phyloP scores from a whole-genome alignment of 345 rosid species.

The Aquilaria sinensis region DNA sequence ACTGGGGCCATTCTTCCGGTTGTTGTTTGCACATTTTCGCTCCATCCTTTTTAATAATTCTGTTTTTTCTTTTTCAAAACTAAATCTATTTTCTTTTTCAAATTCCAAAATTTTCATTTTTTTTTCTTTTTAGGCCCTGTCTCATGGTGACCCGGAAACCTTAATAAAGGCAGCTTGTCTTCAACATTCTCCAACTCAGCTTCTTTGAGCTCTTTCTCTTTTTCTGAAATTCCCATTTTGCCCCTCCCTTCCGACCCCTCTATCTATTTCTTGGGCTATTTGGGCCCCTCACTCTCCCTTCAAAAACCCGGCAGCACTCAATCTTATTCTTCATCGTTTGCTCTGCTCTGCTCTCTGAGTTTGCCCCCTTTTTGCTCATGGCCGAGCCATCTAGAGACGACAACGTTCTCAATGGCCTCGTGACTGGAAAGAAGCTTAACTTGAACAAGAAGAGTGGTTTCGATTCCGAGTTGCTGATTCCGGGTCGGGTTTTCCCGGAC shows the following conservation, averaged over 20 bases:
- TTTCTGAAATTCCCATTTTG: neutral
- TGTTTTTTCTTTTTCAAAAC: neutral
- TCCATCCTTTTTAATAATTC: neutral
- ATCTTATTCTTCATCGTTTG: neutral
- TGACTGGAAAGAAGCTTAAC: conserved; percentile 13
- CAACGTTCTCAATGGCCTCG: conserved; percentile 4
- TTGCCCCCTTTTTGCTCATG: conserved; percentile 20
- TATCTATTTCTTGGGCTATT: conserved; percentile 25
- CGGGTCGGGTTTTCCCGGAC: conserved; percentile 28
- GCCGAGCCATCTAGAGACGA: conserved; percentile 32
- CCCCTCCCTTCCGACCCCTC: neutral
- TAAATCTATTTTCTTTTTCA: conserved; percentile 1
- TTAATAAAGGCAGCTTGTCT: conserved; percentile 53
- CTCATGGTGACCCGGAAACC: conserved; percentile 44
- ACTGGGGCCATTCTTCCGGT: conserved; percentile 17
- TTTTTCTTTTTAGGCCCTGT: conserved; percentile 20
- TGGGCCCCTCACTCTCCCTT: conserved; percentile 25
- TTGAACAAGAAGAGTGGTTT: neutral
- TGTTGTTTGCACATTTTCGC: conserved; percentile 13
- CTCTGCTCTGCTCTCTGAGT: neutral
- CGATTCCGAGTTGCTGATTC: conserved; percentile 6
- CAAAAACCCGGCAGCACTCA: neutral
- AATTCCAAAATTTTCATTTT: neutral
- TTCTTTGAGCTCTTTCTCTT: neutral
- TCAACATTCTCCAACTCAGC: conserved; percentile 28